phyloP scores from a whole-genome alignment of 768 basidiomycete genomes.

The Pleurotus tuber-regium region DNA sequence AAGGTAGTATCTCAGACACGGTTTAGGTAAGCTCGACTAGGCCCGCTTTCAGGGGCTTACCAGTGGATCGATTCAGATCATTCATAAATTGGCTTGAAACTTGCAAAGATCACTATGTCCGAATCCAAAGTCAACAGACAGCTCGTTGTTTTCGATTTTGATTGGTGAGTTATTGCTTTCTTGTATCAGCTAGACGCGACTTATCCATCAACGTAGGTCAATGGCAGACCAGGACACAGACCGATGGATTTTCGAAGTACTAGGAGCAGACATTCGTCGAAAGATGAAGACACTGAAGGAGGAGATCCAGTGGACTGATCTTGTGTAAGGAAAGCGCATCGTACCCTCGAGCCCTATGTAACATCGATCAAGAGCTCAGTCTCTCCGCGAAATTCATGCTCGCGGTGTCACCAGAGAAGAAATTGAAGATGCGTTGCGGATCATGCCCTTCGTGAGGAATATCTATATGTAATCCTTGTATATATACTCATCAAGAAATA shows the following conservation, averaged over 20 bases:
- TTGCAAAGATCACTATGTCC: conserved; percentile 22
- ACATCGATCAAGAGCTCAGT: conserved; percentile 49
- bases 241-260: conserved; percentile 87
- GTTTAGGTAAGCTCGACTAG: conserved; percentile 26
- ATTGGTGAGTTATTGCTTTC: conserved; percentile 59
- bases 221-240: conserved; percentile 96
- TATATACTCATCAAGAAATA: conserved; percentile 27
- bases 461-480: neutral
- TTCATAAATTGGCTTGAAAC: neutral
- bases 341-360: neutral
- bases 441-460: conserved; percentile 79
- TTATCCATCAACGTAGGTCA: conserved; percentile 49
- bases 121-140: conserved; percentile 40
- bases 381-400: conserved; percentile 66
- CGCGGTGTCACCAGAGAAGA: conserved; percentile 69
- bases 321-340: conserved; percentile 60
- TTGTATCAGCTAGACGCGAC: neutral
- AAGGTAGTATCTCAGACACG: conserved; percentile 12
- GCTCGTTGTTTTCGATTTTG: conserved; percentile 94
- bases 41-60: too few relatives aligned
- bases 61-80: neutral
- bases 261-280: conserved; percentile 80
- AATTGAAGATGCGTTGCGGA: conserved; percentile 73
- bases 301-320: conserved; percentile 87
- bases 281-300: conserved; percentile 69